Conservation (phyloP, 2,329 filamentous ascomycete genomes). For the Monilinia laxa region DNA sequence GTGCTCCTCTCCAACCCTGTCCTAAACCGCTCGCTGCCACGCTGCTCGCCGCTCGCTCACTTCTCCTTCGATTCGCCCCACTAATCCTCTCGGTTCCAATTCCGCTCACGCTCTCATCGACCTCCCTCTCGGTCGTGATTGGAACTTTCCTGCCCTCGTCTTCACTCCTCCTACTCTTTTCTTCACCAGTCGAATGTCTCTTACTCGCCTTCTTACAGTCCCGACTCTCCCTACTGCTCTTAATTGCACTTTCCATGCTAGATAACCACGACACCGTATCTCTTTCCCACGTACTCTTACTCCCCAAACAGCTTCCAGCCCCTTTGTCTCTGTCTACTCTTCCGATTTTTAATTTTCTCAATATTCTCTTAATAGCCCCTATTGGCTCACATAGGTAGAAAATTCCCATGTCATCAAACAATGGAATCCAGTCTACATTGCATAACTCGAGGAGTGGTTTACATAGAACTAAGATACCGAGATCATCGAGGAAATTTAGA, state of each 20-base stretch:
- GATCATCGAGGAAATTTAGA: constrained; percentile 34
- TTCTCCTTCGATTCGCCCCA: neutral
- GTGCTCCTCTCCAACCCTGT: neutral
- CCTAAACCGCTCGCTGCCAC: neutral
- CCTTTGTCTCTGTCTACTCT: neutral
- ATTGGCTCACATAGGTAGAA: constrained; percentile 16
- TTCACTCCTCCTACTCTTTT: neutral
- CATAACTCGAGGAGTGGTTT: constrained; percentile 27
- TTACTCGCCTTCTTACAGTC: neutral
- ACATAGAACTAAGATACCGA: constrained; percentile 32
- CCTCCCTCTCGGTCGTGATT: neutral
- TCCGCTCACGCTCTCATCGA: neutral
- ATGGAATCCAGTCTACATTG: constrained; percentile 27
- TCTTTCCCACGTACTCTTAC: neutral
- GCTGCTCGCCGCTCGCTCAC: neutral
- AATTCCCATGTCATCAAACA: constrained; percentile 34
- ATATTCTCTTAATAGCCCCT: neutral
- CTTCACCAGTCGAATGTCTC: neutral
- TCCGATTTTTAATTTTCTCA: neutral
- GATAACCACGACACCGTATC: constrained; percentile 2
- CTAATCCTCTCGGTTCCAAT: neutral
- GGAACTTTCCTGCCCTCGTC: neutral
- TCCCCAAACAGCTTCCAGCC: constrained; percentile 2
- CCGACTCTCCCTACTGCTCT: neutral
- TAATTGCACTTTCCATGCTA: neutral